Evolutionary conservation across 495 filamentous ascomycete genomes (phyloP), one percentile per base, ranked within the genome.

Genomic region (Glonium stellatum): DNA sequence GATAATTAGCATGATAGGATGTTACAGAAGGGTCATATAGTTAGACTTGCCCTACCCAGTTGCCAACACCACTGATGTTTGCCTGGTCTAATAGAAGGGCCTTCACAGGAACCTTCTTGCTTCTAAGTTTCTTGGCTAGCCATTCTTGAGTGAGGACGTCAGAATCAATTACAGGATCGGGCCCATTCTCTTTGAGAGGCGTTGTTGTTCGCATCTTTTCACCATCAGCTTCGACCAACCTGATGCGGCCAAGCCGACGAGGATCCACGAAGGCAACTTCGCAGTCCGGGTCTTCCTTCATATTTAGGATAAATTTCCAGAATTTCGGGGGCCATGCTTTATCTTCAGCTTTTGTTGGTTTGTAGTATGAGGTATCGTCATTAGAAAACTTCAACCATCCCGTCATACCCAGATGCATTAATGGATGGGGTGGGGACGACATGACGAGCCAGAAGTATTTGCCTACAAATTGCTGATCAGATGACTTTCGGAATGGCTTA

Each of bases 371-470:
- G 15, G 83, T 87, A 47, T 84, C 83, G 53, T 86, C 84, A 64
- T 84, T 83, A 54, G 82, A 83, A 66, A 97, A 89, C 68, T 93
- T 84, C 44, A 96, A 78, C 92, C 93, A 97, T 10, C 92, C 90
- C 18, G 81, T 82, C 87, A 91, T 97, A 51, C 91, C 92, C 60
- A 95, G 86, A 72, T 98, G 92, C 84, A 96, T 88, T 25, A 97
- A 81, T 0, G 85, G 80, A 70, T 98, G 93, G 0, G 93, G 93
- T 21, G 90, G 80, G 6, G 80, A 82, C 23, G 79, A 78, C 81
- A 88, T 86, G 47, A 79, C 74, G 39, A 87, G 79, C 77, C 93
- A 98, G 70, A 97, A 96, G 68, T 97, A 97, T 80, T 97, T 98
- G 19, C 92, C 92, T 44, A 44, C 4, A 44, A 31, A 31, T 31